Percentiles rank a stretch among this genome's conserved stretches.
Conservation (phyloP, 331 rosid genomes). For the Rhamnella rubrinervis region DNA sequence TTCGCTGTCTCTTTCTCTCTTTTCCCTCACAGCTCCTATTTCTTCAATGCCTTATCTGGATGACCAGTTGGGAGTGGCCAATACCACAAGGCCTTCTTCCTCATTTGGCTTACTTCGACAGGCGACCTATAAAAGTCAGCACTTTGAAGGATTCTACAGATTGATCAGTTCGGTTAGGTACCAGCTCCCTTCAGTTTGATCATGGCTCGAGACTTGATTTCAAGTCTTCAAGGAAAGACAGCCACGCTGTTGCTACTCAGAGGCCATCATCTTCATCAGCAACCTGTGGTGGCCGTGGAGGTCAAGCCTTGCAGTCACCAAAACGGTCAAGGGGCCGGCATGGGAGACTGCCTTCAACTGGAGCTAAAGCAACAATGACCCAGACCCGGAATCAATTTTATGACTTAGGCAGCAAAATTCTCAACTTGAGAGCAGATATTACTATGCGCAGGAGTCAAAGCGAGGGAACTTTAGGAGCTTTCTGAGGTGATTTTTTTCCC, state of each 20-base stretch:
- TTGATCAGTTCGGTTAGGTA: conserved; percentile 62
- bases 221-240: conserved; percentile 54
- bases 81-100: conserved; percentile 80
- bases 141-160: conserved; percentile 57
- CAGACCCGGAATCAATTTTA: conserved; percentile 38
- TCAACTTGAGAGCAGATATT: conserved; percentile 23
- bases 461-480: conserved; percentile 62
- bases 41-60: too few relatives aligned
- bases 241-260: too few relatives aligned
- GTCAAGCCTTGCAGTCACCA: conserved; percentile 37
- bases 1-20: too few relatives aligned
- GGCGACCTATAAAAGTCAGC: conserved; percentile 56
- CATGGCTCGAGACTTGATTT: conserved; percentile 66
- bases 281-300: conserved; percentile 22
- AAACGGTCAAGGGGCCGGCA: conserved; percentile 49
- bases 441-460: conserved; percentile 76
- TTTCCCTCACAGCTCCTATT: too few relatives aligned
- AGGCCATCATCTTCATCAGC: conserved; percentile 34
- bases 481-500: conserved; percentile 35
- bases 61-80: too few relatives aligned
- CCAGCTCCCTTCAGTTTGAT: conserved; percentile 59
- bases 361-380: conserved; percentile 42
- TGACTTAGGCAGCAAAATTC: conserved; percentile 38
- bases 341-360: conserved; percentile 60
- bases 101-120: conserved; percentile 71